Conservation (phyloP, 805 yeast genomes). For the Zygosaccharomyces bisporus region DNA sequence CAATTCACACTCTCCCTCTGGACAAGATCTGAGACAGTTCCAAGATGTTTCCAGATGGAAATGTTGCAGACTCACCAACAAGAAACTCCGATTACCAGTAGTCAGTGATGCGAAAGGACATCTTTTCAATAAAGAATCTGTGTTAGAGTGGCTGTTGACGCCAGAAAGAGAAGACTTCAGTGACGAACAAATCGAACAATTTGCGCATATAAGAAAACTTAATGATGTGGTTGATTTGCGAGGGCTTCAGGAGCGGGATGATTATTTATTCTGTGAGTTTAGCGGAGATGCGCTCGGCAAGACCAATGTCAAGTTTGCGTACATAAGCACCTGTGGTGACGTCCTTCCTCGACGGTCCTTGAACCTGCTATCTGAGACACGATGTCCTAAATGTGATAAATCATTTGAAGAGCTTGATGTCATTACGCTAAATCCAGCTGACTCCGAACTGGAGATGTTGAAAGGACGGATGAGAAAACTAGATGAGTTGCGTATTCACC, state of each 20-base stretch:
- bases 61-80: conserved; percentile 46
- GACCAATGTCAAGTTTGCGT: conserved; percentile 39
- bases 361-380: conserved; percentile 19
- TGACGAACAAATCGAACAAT: conserved; percentile 25
- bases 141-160: conserved; percentile 52
- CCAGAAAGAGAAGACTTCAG: conserved; percentile 26
- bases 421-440: conserved; percentile 38
- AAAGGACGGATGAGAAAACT: conserved; percentile 28
- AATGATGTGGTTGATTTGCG: conserved; percentile 46
- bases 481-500: conserved; percentile 26
- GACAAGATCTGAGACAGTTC: conserved; percentile 21
- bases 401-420: conserved; percentile 28
- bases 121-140: conserved; percentile 58
- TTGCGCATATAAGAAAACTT: conserved; percentile 37
- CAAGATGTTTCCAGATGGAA: conserved; percentile 38
- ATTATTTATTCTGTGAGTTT: conserved; percentile 19
- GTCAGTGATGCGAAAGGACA: conserved; percentile 68
- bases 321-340: conserved; percentile 47
- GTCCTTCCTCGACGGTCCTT: conserved; percentile 37
- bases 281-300: conserved; percentile 37
- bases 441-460: conserved; percentile 16
- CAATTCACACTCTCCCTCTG: conserved; percentile 1
- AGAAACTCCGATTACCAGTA: conserved; percentile 46
- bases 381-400: conserved; percentile 44
- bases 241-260: conserved; percentile 24